Conservation (phyloP, 495 filamentous ascomycete genomes). For the Penicillium pancosmium region DNA sequence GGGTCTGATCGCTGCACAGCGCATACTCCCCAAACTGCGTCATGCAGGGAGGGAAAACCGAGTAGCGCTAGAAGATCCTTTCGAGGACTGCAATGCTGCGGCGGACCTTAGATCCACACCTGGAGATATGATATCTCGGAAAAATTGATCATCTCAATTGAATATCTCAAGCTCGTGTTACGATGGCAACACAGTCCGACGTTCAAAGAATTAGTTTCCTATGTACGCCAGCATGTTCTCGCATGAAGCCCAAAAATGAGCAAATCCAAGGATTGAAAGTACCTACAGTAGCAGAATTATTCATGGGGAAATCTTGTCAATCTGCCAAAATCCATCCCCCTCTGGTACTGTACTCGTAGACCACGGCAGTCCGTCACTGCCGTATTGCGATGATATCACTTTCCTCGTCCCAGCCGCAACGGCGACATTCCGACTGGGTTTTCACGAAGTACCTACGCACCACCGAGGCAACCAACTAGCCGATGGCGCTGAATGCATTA, state of each 20-base stretch:
- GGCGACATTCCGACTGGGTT: not conserved
- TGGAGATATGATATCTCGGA: not conserved
- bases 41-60: slow-evolving; percentile 2
- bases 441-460: not conserved
- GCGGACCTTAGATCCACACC: not conserved
- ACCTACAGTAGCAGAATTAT: too few relatives aligned
- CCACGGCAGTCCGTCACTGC: not conserved
- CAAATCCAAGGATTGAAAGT: not conserved
- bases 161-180: not conserved
- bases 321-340: not conserved
- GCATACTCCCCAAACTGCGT: not conserved
- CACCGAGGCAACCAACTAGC: not conserved
- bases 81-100: not conserved
- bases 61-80: not conserved
- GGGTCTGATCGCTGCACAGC: slow-evolving; percentile 9
- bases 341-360: not conserved
- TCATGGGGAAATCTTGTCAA: not conserved
- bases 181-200: not conserved
- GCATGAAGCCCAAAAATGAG: not conserved
- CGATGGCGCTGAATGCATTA: not conserved
- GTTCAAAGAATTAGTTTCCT: too few relatives aligned
- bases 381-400: slow-evolving; percentile 2
- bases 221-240: too few relatives aligned
- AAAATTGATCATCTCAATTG: not conserved
- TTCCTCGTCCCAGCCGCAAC: not conserved